Percentiles rank a stretch among this genome's conserved stretches.
Conservation (phyloP, 345 rosid species). For the Arabidopsis arenosa region DNA sequence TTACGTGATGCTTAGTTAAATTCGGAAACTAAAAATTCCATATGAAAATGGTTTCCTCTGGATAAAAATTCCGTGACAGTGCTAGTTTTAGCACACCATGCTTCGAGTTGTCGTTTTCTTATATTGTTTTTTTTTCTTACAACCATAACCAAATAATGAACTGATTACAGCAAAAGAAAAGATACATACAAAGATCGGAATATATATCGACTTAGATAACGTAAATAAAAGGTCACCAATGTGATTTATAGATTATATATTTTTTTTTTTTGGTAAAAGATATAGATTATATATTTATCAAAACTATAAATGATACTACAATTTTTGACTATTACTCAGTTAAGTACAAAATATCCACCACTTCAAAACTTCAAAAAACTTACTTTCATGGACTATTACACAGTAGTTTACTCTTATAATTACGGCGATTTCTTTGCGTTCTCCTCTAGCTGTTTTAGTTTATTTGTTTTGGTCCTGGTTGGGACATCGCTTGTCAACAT, state of each 20-base stretch:
- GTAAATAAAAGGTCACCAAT: neutral
- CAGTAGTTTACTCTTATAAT: neutral
- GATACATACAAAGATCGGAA: slow-evolving; percentile 9
- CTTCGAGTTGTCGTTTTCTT: slow-evolving; percentile 27
- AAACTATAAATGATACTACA: neutral
- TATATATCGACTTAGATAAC: slow-evolving; percentile 4
- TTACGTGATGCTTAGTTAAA: slow-evolving; percentile 40
- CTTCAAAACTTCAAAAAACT: neutral
- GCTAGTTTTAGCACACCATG: slow-evolving; percentile 20
- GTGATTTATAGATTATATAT: neutral
- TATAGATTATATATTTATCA: neutral
- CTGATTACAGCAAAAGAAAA: neutral
- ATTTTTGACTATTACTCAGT: neutral
- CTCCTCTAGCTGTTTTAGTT: neutral
- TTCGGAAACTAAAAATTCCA: slow-evolving; percentile 29
- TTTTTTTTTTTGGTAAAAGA: no score
- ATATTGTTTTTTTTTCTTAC: slow-evolving; percentile 12
- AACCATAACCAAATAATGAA: slow-evolving; percentile 5
- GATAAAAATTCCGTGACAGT: slow-evolving; percentile 28
- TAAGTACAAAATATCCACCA: neutral
- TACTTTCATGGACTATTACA: neutral
- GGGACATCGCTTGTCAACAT: slow-evolving; percentile 6
- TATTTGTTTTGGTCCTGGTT: neutral
- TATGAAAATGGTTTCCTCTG: slow-evolving; percentile 35
- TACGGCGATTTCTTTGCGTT: neutral